Evolutionary conservation across 2,329 filamentous ascomycete species (phyloP).

Genomic region (Botrytis fragariae): DNA sequence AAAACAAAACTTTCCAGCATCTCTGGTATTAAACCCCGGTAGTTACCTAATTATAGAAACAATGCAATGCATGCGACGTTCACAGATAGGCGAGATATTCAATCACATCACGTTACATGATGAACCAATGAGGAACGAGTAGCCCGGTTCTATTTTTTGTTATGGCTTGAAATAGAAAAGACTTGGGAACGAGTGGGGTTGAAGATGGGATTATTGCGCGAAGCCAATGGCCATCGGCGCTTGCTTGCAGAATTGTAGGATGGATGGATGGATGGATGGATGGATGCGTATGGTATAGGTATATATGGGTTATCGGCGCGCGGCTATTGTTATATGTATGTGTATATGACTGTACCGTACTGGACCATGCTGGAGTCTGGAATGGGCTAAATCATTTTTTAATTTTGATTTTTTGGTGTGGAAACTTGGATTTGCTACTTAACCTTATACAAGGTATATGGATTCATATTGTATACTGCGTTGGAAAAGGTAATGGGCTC

Average conservation of each 20-base stretch:
- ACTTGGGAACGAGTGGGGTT: neutral
- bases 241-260: neutral
- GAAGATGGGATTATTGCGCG: neutral
- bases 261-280: no score
- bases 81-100: neutral
- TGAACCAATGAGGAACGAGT: neutral
- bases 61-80: neutral
- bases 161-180: neutral
- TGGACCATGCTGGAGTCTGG: neutral
- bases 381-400: neutral
- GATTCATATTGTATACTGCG: neutral
- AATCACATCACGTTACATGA: neutral
- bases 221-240: neutral
- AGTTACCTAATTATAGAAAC: neutral
- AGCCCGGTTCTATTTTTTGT: neutral
- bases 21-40: neutral
- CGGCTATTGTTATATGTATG: neutral
- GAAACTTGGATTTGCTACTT: neutral
- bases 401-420: neutral
- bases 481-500: neutral
- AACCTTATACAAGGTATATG: neutral
- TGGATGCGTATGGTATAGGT: no score
- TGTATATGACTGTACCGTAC: neutral
- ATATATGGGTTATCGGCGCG: neutral
- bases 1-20: neutral